phyloP scores from a whole-genome alignment of 1,139 yeast genomes.

The Scheffersomyces cryptocercus region DNA sequence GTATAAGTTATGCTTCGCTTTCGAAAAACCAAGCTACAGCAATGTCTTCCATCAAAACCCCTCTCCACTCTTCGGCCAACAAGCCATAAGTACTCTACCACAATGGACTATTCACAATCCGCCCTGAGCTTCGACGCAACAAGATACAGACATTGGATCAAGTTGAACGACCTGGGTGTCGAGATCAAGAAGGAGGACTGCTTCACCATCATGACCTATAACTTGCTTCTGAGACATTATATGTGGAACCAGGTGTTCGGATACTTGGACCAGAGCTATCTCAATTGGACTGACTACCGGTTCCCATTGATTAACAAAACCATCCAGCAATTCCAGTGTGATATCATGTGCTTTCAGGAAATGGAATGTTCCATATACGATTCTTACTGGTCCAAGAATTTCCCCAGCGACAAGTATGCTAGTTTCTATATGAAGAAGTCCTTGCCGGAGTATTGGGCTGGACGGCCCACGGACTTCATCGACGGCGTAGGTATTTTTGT shows the following conservation, averaged over 20 bases:
- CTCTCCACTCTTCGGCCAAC: no score
- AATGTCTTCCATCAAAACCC: no score
- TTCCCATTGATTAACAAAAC: conserved; percentile 43
- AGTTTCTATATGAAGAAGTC: conserved; percentile 51
- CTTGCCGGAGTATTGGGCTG: conserved; percentile 52
- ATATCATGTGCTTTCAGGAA: conserved; percentile 64
- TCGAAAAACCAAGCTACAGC: no score
- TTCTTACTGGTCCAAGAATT: conserved; percentile 38
- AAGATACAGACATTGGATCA: conserved; percentile 3
- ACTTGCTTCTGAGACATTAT: conserved; percentile 56
- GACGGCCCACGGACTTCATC: conserved; percentile 40
- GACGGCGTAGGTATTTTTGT: conserved; percentile 61
- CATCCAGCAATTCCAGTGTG: conserved; percentile 43
- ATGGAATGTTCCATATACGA: conserved; percentile 51
- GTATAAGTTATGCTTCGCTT: no score
- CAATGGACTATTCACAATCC: not conserved
- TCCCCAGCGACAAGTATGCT: conserved; percentile 35
- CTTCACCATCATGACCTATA: conserved; percentile 49
- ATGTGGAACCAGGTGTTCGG: conserved; percentile 58
- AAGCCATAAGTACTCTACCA: no score
- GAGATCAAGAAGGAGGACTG: not conserved
- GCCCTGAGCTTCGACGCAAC: conserved; percentile 2
- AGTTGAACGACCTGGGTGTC: not conserved
- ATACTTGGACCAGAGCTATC: conserved; percentile 44
- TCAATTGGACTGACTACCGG: conserved; percentile 48